These are phyloP conservation scores for Fraxinus americana DNA, from an alignment of 257 asterid species.

Conservation along the genomic window DNA sequence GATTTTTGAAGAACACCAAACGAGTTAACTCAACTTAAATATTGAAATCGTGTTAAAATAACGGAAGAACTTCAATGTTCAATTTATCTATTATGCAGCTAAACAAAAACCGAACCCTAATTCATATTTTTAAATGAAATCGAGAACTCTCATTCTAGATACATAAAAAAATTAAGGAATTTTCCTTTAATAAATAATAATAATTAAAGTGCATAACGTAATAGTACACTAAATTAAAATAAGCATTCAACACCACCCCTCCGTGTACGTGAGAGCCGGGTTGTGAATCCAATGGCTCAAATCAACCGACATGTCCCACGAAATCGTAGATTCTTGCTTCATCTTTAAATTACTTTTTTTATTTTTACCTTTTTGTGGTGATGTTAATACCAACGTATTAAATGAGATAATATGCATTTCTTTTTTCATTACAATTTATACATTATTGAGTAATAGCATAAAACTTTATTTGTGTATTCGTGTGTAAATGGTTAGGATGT, in stretches of 20 bases:
- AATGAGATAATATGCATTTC: not conserved
- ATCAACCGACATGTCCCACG: not conserved
- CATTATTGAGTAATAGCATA: too few relatives aligned
- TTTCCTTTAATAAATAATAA: not conserved
- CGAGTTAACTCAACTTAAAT: not conserved
- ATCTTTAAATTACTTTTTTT: not conserved
- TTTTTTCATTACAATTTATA: not conserved
- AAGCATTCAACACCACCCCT: not conserved
- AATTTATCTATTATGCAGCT: too few relatives aligned
- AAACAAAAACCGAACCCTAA: too few relatives aligned
- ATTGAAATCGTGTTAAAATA: too few relatives aligned
- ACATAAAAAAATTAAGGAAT: too few relatives aligned
- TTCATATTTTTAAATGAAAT: too few relatives aligned
- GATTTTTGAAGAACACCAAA: not conserved
- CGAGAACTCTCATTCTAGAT: too few relatives aligned
- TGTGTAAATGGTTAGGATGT: too few relatives aligned
- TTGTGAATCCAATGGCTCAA: not conserved
- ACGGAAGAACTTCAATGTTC: too few relatives aligned
- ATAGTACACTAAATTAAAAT: not conserved
- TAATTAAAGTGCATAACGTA: not conserved
- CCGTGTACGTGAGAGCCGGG: not conserved
- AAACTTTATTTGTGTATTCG: too few relatives aligned
- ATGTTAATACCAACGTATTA: too few relatives aligned
- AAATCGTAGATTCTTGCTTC: not conserved
- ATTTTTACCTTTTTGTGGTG: too few relatives aligned